These are phyloP conservation scores for Pleurotus ostreatus DNA, from an alignment of 768 basidiomycete genomes.

Conservation along the genomic window DNA sequence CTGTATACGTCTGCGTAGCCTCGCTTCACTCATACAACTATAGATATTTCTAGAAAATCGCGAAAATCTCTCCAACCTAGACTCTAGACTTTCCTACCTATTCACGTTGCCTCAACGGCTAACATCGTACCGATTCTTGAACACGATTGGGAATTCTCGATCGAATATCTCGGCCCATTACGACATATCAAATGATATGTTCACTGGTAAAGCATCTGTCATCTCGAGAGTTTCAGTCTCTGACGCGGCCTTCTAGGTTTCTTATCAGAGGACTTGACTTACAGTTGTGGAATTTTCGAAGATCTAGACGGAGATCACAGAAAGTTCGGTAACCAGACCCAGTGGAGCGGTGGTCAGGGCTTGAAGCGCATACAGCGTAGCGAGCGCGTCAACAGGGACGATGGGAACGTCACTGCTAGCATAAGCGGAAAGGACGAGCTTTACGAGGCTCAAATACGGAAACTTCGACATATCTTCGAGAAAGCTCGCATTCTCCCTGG, in stretches of 20 bases:
- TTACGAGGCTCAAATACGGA: conserved; percentile 54
- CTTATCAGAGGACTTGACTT: conserved; percentile 70
- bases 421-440: conserved; percentile 22
- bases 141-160: conserved; percentile 59
- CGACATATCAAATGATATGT: conserved; percentile 78
- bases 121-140: conserved; percentile 58
- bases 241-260: conserved; percentile 32
- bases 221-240: background rate
- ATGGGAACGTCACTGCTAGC: background rate
- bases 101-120: conserved; percentile 51
- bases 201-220: conserved; percentile 38
- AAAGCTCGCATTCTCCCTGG: conserved; percentile 60
- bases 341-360: conserved; percentile 34
- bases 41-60: conserved; percentile 65
- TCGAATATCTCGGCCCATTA: conserved; percentile 76
- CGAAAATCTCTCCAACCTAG: conserved; percentile 43
- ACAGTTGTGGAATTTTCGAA: conserved; percentile 69
- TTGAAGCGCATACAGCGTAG: conserved; percentile 22
- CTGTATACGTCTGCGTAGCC: background rate
- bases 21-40: background rate
- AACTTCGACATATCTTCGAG: conserved; percentile 57
- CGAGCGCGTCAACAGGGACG: conserved; percentile 13
- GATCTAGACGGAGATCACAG: conserved; percentile 57
- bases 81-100: conserved; percentile 47
- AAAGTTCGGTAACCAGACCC: conserved; percentile 17